These are phyloP conservation scores for Wickerhamomyces bovis DNA, from an alignment of 805 yeast species.

Conservation along the genomic window DNA sequence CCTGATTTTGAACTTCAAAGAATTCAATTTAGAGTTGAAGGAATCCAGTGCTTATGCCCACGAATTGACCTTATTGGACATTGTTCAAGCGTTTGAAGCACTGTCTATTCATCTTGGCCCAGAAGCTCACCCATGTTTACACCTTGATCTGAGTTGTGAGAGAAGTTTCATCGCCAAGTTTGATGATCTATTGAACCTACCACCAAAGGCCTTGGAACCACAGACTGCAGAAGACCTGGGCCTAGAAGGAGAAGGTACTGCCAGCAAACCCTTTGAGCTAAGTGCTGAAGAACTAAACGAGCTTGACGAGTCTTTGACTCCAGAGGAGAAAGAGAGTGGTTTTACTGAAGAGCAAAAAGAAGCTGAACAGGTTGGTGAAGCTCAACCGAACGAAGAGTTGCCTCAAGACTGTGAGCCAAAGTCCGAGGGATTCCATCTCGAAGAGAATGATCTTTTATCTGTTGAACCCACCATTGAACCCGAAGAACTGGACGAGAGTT, in stretches of 20 bases:
- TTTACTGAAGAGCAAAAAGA: background rate
- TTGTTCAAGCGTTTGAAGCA: slow-evolving; percentile 12
- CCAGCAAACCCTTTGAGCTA: background rate
- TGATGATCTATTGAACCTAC: slow-evolving; percentile 8
- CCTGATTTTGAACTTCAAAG: slow-evolving; percentile 14
- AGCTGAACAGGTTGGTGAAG: background rate
- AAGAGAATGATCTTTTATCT: background rate
- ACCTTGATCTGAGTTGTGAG: slow-evolving; percentile 11
- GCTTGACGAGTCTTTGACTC: background rate
- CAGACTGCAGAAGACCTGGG: background rate
- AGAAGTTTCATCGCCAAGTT: slow-evolving; percentile 12
- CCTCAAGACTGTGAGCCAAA: background rate
- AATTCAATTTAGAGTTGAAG: slow-evolving; percentile 12
- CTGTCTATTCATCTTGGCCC: slow-evolving; percentile 2
- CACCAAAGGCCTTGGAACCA: background rate
- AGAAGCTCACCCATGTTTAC: slow-evolving; percentile 9
- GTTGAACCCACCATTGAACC: background rate
- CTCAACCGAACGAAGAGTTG: background rate
- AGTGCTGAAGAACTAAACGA: slow-evolving; percentile 3
- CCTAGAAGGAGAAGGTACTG: background rate
- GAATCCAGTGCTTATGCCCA: slow-evolving; percentile 17
- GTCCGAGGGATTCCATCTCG: background rate
- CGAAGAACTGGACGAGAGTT: background rate
- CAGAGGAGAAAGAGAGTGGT: background rate
- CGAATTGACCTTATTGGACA: slow-evolving; percentile 14